Evolutionary conservation across 441 rosid species (phyloP), one percentile per base, ranked within the genome.

Genomic region (Adansonia grandidieri): DNA sequence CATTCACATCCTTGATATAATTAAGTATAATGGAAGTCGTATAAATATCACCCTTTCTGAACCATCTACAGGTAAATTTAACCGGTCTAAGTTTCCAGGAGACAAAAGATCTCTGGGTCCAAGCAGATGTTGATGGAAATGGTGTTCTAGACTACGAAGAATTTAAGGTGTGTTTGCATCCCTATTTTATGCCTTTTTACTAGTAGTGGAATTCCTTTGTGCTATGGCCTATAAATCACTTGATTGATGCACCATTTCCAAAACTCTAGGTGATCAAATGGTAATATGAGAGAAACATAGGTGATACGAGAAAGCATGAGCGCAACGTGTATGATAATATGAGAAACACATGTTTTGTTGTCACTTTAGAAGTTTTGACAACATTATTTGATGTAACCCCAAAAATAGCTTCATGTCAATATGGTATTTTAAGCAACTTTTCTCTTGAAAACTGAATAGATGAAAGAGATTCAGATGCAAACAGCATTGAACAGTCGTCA

Each of bases 141-240:
- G 97, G 92, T 53, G 83, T 92, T 68, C 86, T 93, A 68, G 89
- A 87, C 82, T 86, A 80, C 73, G 89, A 89, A 81, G 96, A 95
- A 81, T 91, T 93, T 79, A 86, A 90, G 95, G 99, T 89, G 53
- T 47, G 56, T 22, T 48, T 54, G 6, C 69, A 7, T 44, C 45
- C 63, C 71, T 64, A 32, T 24, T 53, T 58, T 42, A 42, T 24
- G 66, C 56, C 9, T 9, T 50, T 28, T 15, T 70, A 14, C 44
- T 3, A 7, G 42, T 14, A 2, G 37, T 4, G 15, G 40, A 54
- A 50, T 70, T 56, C 74, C 74, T 70, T 45, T 68, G 17, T 68
- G 13, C 51, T 64, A 37, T 37, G 22, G 22, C 53, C 53, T 17
- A 9, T 42, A 66, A 17, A 4, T n/a, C 14, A 5, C 24, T 40